Evolutionary conservation across 441 rosid genomes (phyloP), one percentile per base, ranked within the genome.

Genomic region (Metrosideros polymorpha): DNA sequence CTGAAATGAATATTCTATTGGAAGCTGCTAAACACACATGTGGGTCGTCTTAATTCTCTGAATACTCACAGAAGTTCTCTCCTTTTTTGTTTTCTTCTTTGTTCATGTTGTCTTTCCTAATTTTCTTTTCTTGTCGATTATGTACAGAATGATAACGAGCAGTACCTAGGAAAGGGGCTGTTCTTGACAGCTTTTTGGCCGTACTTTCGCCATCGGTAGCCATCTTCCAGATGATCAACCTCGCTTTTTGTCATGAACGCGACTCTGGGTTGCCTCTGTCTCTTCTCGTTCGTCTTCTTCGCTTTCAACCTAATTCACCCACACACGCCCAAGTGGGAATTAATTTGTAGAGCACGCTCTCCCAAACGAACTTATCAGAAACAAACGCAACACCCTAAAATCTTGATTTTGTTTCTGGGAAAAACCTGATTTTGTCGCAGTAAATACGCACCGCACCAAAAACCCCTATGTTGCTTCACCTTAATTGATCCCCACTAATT

Each of bases 171-270:
- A 85, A 91, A 94, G 51, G 94, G 91, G 86, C 95, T 94, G 93
- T 91, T 91, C 85, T 91, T 93, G 49, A 94, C 95, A 79, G 96
- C 93, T 87, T 94, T 94, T 88, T 94, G 96, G 86, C 96, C 96
- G 91, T 94, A 94, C 91, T 94, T 94, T 86, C 94, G 92, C 96
- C 96, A 94, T 49, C 93, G 91, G 86, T 94, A 94, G 29, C 95
- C 96, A 89, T 94, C 96, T 84, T 93, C 96, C 61, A 94, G 89
- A 87, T 91, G 94, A 90, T 92, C 93, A 82, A 93, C 92, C 87
- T 92, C 93, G 87, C 95, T 94, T 91, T 92, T 94, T 49, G 96
- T 94, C 92, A 94, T 91, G 92, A 94, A 94, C 85, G 96, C 93
- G 76, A 93, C 90, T 92, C 97, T 92, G 88, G 96, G 94, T 59